Percentiles rank a stretch among this genome's conserved stretches.
Evolutionary conservation across 495 filamentous ascomycete species (phyloP).

Genomic region (Penicillium soppii): DNA sequence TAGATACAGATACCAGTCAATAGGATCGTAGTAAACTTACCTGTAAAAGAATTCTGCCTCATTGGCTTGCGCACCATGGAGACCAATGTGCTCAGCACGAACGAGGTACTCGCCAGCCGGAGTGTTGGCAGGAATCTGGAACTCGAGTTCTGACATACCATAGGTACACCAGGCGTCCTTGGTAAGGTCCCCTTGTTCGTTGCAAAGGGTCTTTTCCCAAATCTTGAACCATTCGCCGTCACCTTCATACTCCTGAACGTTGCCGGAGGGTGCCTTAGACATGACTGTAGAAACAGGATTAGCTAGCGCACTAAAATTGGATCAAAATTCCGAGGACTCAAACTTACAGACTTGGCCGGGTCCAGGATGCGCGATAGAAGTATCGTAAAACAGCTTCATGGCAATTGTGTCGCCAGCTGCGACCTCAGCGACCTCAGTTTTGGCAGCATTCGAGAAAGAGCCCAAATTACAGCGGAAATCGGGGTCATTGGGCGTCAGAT

Average conservation of each 20-base stretch:
- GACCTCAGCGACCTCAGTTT: slow-evolving; percentile 22
- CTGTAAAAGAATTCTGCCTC: neutral
- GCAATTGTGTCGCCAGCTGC: slow-evolving; percentile 20
- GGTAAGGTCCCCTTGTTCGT: slow-evolving; percentile 32
- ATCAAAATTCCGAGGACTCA: no score
- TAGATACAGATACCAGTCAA: neutral
- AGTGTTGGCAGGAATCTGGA: slow-evolving; percentile 52
- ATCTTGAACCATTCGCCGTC: slow-evolving; percentile 52
- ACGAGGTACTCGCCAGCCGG: slow-evolving; percentile 59
- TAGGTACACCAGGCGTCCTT: slow-evolving; percentile 12
- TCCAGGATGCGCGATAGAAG: slow-evolving; percentile 16
- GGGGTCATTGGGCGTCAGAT: slow-evolving; percentile 18
- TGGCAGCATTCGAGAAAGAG: slow-evolving; percentile 18
- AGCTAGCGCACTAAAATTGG: no score
- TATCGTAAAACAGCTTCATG: slow-evolving; percentile 23
- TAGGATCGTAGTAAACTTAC: neutral
- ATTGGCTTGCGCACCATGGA: slow-evolving; percentile 2
- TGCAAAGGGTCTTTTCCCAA: slow-evolving; percentile 24
- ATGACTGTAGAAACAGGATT: no score
- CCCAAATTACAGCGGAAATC: slow-evolving; percentile 25
- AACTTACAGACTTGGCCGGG: slow-evolving; percentile 40
- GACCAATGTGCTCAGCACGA: slow-evolving; percentile 54
- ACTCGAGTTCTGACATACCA: slow-evolving; percentile 12
- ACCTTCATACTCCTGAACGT: slow-evolving; percentile 35
- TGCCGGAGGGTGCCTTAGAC: slow-evolving; percentile 44